These are phyloP conservation scores for Hylodesmum podocarpum DNA, from an alignment of 306 rosid species.

Conservation along the genomic window DNA sequence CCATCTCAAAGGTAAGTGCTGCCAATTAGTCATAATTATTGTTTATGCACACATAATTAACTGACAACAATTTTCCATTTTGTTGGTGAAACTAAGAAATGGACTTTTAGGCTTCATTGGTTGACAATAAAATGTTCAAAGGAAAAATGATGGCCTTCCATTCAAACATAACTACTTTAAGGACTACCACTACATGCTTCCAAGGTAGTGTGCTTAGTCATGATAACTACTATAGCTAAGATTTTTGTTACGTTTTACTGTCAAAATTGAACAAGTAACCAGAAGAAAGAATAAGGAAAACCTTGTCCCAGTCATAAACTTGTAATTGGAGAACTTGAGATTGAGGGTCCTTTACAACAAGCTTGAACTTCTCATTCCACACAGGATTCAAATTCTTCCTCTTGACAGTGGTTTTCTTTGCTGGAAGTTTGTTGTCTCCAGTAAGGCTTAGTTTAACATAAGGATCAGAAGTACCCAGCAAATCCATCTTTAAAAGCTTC, in stretches of 20 bases:
- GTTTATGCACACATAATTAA: not conserved
- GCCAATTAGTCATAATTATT: not conserved
- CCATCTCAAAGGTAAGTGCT: not conserved
- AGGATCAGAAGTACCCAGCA: slow-evolving; percentile 91
- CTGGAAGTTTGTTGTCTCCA: slow-evolving; percentile 72
- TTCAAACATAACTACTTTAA: not conserved
- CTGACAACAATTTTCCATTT: not conserved
- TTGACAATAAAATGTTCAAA: not conserved
- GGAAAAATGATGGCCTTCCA: not conserved
- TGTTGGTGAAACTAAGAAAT: not conserved
- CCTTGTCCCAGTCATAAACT: slow-evolving; percentile 98
- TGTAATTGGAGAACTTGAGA: slow-evolving; percentile 87
- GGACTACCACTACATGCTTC: not conserved
- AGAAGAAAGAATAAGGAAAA: slow-evolving; percentile 34
- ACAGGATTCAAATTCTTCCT: slow-evolving; percentile 81
- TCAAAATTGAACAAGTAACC: slow-evolving; percentile 31
- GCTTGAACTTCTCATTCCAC: slow-evolving; percentile 95
- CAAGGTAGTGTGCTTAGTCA: not conserved
- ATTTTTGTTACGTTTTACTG: not conserved
- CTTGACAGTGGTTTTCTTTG: slow-evolving; percentile 78
- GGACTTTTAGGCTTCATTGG: not conserved
- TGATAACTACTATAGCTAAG: not conserved
- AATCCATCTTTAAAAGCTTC: slow-evolving; percentile 83
- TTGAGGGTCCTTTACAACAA: slow-evolving; percentile 77
- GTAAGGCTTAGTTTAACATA: slow-evolving; percentile 75